Base-by-base conservation (phyloP, 1,284 basidiomycete genomes). In the Sphagnurus paluster region DNA sequence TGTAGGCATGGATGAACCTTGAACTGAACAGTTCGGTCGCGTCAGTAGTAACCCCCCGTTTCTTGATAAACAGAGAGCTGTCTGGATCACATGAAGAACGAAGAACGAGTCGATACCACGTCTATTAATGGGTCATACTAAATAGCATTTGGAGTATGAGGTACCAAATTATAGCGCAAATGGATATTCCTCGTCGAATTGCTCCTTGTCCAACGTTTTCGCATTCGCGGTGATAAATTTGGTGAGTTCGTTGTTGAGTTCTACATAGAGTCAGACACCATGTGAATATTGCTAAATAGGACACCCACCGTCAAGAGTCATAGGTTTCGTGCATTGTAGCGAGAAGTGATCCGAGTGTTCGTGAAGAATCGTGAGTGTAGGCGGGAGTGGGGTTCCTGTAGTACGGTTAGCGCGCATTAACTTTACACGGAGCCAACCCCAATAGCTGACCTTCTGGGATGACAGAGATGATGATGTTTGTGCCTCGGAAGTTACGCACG, bases 1-100 rank as follows among this genome's bases (percentile, higher is more conserved):
- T 29, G 71, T 78, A 0, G 77, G 75, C 0, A 61, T 76, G 62
- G 77, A 79, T 28, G 76, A 76, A 53, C 72, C 72, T 25, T 68
- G 26, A 53, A 28, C 19, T 20, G 17, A 34, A n/a, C n/a, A n/a
- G n/a, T n/a, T n/a, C n/a, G n/a, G n/a, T n/a, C n/a, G n/a, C n/a
- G n/a, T n/a, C n/a, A n/a, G n/a, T n/a, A n/a, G n/a, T n/a, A n/a
- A n/a, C n/a, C n/a, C n/a, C n/a, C n/a, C n/a, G n/a, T n/a, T n/a
- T n/a, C n/a, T n/a, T n/a, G n/a, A n/a, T n/a, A n/a, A n/a, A n/a
- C n/a, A n/a, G n/a, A n/a, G n/a, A n/a, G n/a, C n/a, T n/a, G n/a
- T n/a, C n/a, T n/a, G n/a, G n/a, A n/a, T n/a, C n/a, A n/a, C n/a
- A n/a, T n/a, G n/a, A n/a, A n/a, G n/a, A n/a, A n/a, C n/a, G n/a